Evolutionary conservation across 129 eudicot genomes (phyloP), one percentile per base, ranked within the genome.

Genomic region (Escallonia rubra): DNA sequence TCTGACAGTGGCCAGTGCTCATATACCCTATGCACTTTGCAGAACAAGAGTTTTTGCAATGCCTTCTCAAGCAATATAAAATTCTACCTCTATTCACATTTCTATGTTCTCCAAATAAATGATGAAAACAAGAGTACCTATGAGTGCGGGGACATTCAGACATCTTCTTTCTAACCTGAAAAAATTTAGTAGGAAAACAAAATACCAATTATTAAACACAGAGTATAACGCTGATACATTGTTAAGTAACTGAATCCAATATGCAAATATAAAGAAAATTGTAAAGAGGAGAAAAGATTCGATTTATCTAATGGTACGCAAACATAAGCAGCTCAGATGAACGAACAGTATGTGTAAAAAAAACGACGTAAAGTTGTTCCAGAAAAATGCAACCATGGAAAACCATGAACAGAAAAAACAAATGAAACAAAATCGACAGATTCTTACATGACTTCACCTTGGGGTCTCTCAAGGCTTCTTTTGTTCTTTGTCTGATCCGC

Each of bases 371-470:
- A 23, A 23, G 34, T 23, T 23, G 34, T 23, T 23, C 34, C 34
- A 23, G 34, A 23, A 23, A 23, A 23, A 23, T 23, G 34, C 34
- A 23, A 23, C 34, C 34, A 46, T 12, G 45, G 4, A 46, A 54
- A 16, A 63, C 55, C 1, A 50, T 14, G 3, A 9, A 63, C 43
- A 45, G 43, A 60, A 41, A 44, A 8, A 58, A 34, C 6, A 41
- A 66, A 1, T 41, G 34, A 23, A 23, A 23, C 34, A 23, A 23
- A 23, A 23, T 23, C 34, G 57, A 71, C 62, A 66, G 81, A 84
- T 80, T 75, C 96, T 87, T 91, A 91, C 96, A 83, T 79, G 91
- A 86, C 91, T 86, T 89, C 96, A 93, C 98, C 98, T 93, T 89
- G 92, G 98, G 98, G 74, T 93, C 91, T 57, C 79, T 89, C 83